Evolutionary conservation across 2,329 filamentous ascomycete genomes (phyloP), one percentile per base, ranked within the genome.

Genomic region (Fusarium newnesense): DNA sequence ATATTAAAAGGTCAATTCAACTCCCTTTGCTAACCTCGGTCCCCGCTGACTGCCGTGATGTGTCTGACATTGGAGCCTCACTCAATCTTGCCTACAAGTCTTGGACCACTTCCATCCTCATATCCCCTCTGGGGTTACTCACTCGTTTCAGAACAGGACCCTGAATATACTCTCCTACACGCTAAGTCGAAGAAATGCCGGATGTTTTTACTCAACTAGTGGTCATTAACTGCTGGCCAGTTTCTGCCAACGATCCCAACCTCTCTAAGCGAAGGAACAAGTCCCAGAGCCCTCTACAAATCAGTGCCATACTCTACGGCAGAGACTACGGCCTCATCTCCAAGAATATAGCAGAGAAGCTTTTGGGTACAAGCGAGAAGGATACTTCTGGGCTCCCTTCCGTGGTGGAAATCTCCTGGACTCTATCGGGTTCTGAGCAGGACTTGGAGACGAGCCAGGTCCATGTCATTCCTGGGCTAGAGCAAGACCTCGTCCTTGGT

Each of bases 401-500:
- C 28, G 28, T 57, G 21, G 49, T 69, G 13, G 61, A 47, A 28
- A 69, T 69, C 19, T 65, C 60, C 4, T 70, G 59, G 52, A 18
- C 52, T 10, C n/a, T 49, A 7, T 42, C 43, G 9, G 66, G 67
- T 1, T 42, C 42, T 21, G 24, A 54, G 13, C 52, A 66, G 32
- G 34, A 49, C 32, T 39, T 70, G 19, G 47, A 70, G 21, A 70
- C 52, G 10, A 70, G 60, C 19, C 52, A 59, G 19, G 66, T 60
- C n/a, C 60, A 54, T 9, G 26, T 70, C 21, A 34, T 60, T 42
- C 60, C 60, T 30, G 67, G n/a, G 7, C n/a, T 70, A 24, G 16
- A 70, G 16, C 60, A 70, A 7, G 67, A 70, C 13, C 52, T 70
- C n/a, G 26, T 70, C 21, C 60, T 70, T 8, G 66, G 67, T 18